Conservation (phyloP, 202 grass and related monocot species). For the Cymbopogon flexuosus region DNA sequence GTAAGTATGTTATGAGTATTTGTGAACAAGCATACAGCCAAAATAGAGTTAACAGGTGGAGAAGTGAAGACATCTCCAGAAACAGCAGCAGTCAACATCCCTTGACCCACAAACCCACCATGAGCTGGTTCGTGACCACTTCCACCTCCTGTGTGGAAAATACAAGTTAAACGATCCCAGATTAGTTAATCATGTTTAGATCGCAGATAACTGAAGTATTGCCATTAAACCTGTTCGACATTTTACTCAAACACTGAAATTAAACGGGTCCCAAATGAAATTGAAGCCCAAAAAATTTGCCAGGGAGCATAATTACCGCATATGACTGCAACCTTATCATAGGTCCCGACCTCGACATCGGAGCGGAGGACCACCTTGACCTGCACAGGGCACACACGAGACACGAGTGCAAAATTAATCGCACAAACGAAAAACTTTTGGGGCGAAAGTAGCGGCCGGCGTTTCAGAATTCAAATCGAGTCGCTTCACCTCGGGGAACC, state of each 20-base stretch:
- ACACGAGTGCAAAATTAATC: neutral
- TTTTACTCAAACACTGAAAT: neutral
- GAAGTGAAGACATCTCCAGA: slow-evolving; percentile 94
- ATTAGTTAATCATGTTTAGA: neutral
- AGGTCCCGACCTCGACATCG: slow-evolving; percentile 34
- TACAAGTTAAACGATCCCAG: neutral
- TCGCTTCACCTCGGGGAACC: slow-evolving; percentile 54
- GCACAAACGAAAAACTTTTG: neutral
- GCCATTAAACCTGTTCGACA: neutral
- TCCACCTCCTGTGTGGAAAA: slow-evolving; percentile 66
- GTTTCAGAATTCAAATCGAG: slow-evolving; percentile 6
- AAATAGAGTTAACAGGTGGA: slow-evolving; percentile 80
- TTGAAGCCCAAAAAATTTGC: neutral
- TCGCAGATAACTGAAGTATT: neutral
- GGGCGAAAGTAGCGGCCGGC: neutral
- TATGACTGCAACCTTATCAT: slow-evolving; percentile 68
- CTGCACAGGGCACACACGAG: slow-evolving; percentile 35
- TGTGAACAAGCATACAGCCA: slow-evolving; percentile 56
- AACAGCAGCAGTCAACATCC: slow-evolving; percentile 93
- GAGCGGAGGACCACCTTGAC: slow-evolving; percentile 62
- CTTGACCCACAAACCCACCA: slow-evolving; percentile 87
- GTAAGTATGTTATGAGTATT: neutral
- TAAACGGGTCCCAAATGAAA: neutral
- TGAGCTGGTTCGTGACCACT: slow-evolving; percentile 93
- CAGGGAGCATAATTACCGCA: slow-evolving; percentile 39